These are phyloP conservation scores for Kodamaea anthophila DNA, from an alignment of 1,139 yeast species.

Conservation along the genomic window DNA sequence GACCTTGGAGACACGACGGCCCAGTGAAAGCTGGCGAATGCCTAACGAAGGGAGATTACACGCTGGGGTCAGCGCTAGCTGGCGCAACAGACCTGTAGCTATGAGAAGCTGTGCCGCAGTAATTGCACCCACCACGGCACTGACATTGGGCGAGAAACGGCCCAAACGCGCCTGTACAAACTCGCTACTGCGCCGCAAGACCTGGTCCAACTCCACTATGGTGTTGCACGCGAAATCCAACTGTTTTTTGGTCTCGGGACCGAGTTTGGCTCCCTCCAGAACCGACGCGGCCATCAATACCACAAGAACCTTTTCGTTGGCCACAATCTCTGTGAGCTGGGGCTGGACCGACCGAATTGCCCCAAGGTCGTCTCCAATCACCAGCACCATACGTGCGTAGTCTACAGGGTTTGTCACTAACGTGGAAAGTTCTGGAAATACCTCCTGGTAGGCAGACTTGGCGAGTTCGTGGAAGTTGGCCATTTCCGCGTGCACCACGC, in stretches of 20 bases:
- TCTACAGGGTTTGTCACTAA: conserved; percentile 60
- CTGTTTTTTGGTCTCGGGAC: conserved; percentile 29
- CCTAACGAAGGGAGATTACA: conserved; percentile 83
- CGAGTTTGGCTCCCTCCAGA: conserved; percentile 14
- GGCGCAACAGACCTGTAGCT: conserved; percentile 64
- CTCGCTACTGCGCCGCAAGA: conserved; percentile 39
- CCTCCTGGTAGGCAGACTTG: conserved; percentile 47
- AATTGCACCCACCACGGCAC: conserved; percentile 65
- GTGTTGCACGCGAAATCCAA: conserved; percentile 44
- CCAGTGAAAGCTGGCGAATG: conserved; percentile 42
- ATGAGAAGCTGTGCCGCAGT: conserved; percentile 73
- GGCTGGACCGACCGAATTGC: conserved; percentile 28
- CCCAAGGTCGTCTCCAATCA: conserved; percentile 47
- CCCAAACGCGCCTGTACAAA: conserved; percentile 56
- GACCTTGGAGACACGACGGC: conserved; percentile 25
- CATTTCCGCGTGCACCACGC: conserved; percentile 54
- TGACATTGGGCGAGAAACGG: conserved; percentile 72
- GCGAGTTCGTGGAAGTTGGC: conserved; percentile 44
- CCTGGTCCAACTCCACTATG: conserved; percentile 39
- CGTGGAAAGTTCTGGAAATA: conserved; percentile 68
- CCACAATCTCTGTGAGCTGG: conserved; percentile 35
- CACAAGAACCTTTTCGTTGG: conserved; percentile 64
- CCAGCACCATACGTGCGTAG: conserved; percentile 49
- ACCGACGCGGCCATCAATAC: conserved; percentile 63
- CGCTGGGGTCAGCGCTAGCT: conserved; percentile 66